Conservation (phyloP, 1,139 yeast genomes). For the Geotrichum siamense region DNA sequence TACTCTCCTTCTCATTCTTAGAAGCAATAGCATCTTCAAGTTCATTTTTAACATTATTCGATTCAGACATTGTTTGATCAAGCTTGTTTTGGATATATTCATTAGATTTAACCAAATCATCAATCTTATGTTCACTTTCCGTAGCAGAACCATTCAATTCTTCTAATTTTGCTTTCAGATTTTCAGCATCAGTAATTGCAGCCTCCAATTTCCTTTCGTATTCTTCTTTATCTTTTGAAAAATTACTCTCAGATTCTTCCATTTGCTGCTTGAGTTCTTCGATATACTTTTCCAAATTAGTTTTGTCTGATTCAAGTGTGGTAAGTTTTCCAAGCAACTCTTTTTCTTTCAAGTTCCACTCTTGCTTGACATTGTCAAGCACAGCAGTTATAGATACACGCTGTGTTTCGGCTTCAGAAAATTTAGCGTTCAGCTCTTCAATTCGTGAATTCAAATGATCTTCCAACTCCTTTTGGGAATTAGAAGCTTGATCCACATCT, state of each 20-base stretch:
- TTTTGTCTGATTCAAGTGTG: constrained; percentile 6
- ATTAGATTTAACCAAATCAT: background rate
- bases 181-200: constrained; percentile 3
- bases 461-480: constrained; percentile 15
- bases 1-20: no score
- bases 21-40: no score
- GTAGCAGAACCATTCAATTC: background rate
- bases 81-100: background rate
- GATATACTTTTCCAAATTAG: constrained; percentile 7
- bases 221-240: constrained; percentile 3
- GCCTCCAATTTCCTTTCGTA: constrained; percentile 8
- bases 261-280: constrained; percentile 2
- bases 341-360: constrained; percentile 26
- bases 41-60: no score
- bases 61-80: no score
- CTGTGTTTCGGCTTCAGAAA: constrained; percentile 23
- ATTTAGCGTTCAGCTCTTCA: constrained; percentile 24
- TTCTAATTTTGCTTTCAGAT: constrained; percentile 6
- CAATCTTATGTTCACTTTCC: background rate
- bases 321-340: constrained; percentile 15
- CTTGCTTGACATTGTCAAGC: constrained; percentile 20
- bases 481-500: constrained; percentile 22
- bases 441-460: constrained; percentile 17
- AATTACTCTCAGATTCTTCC: background rate
- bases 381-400: constrained; percentile 19